These are phyloP conservation scores for Plantago major DNA, from an alignment of 257 asterid species.

Conservation along the genomic window DNA sequence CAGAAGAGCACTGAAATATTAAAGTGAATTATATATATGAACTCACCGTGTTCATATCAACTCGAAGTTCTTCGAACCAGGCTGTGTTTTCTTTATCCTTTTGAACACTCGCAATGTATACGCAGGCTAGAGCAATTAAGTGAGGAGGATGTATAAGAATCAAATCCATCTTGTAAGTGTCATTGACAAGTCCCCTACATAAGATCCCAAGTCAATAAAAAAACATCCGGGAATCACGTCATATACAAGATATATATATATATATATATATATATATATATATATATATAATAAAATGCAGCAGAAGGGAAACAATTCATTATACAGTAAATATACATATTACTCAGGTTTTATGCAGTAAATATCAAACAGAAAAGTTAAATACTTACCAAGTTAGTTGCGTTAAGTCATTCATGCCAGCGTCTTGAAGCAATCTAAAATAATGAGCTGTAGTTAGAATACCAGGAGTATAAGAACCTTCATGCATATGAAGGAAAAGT, in stretches of 20 bases:
- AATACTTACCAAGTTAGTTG: slow-evolving; percentile 70
- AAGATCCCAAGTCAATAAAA: slow-evolving; percentile 18
- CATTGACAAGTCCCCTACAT: slow-evolving; percentile 86
- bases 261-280: too few relatives aligned
- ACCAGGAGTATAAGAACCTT: not conserved
- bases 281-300: not conserved
- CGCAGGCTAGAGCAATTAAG: slow-evolving; percentile 81
- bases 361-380: slow-evolving; percentile 1
- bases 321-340: not conserved
- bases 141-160: slow-evolving; percentile 88
- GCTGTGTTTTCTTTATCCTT: slow-evolving; percentile 87
- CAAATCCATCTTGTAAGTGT: slow-evolving; percentile 94
- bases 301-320: not conserved
- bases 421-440: slow-evolving; percentile 87
- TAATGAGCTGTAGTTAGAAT: slow-evolving; percentile 12
- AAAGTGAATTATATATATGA: not conserved
- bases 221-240: not conserved
- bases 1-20: not conserved
- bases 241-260: too few relatives aligned
- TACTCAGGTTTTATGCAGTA: not conserved
- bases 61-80: slow-evolving; percentile 99
- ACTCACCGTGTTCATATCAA: slow-evolving; percentile 90
- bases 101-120: slow-evolving; percentile 80
- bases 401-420: slow-evolving; percentile 79
- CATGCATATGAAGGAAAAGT: not conserved